These are phyloP conservation scores for Leishmania amazonensis DNA, from an alignment of 208 protist species.

Conservation along the genomic window DNA sequence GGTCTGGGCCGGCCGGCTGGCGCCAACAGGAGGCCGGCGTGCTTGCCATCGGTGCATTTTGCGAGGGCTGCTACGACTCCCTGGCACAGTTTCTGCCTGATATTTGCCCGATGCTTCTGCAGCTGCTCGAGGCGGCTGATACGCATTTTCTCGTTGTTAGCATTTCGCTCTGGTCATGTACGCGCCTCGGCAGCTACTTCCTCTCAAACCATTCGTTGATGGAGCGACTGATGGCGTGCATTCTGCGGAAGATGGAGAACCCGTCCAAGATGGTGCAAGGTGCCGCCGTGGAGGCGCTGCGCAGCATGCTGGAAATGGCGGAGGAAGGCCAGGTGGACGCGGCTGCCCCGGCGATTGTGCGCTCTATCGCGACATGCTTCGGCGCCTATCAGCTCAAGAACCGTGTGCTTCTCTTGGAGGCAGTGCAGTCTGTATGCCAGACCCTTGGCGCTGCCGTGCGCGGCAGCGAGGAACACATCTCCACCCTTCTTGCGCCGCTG, in stretches of 20 bases:
- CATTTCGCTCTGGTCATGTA: slow-evolving; percentile 92
- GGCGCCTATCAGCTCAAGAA: slow-evolving; percentile 89
- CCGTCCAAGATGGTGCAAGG: slow-evolving; percentile 86
- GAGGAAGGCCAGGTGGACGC: slow-evolving; percentile 51
- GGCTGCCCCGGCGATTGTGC: slow-evolving; percentile 43
- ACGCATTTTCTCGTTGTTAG: slow-evolving; percentile 89
- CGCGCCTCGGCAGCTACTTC: slow-evolving; percentile 70
- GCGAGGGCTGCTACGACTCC: slow-evolving; percentile 88
- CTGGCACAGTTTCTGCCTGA: slow-evolving; percentile 77
- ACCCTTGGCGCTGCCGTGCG: slow-evolving; percentile 52
- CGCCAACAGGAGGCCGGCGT: slow-evolving; percentile 88
- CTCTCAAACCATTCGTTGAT: slow-evolving; percentile 31
- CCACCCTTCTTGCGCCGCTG: slow-evolving; percentile 56
- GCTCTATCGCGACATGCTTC: slow-evolving; percentile 56
- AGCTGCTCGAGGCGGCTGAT: slow-evolving; percentile 60
- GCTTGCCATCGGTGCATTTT: slow-evolving; percentile 91
- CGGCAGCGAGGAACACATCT: slow-evolving; percentile 34
- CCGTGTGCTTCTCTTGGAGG: slow-evolving; percentile 82
- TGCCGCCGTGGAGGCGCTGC: slow-evolving; percentile 62
- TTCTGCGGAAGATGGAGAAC: slow-evolving; percentile 83
- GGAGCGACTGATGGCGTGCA: slow-evolving; percentile 43
- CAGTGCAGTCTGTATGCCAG: slow-evolving; percentile 64
- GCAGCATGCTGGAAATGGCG: slow-evolving; percentile 50
- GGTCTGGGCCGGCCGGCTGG: slow-evolving; percentile 60
- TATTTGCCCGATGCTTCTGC: slow-evolving; percentile 75